These are phyloP conservation scores for Paecilomyces sp. DNA, from an alignment of 2,329 filamentous ascomycete genomes.

Conservation along the genomic window DNA sequence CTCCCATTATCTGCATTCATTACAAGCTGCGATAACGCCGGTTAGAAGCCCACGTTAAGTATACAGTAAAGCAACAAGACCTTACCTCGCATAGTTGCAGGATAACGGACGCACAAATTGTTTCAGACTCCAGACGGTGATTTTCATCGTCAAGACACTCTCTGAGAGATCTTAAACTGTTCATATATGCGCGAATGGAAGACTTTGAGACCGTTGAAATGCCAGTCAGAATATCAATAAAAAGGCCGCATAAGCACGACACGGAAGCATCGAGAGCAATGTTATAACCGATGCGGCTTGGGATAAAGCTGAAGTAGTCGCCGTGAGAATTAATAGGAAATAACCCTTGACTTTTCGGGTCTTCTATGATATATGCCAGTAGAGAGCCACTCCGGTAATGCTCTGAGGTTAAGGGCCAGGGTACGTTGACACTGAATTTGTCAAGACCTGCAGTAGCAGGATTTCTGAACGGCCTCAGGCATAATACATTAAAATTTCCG, in stretches of 20 bases:
- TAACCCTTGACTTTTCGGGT: background rate
- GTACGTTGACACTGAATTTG: background rate
- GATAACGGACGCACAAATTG: conserved; percentile 9
- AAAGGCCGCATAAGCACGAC: conserved; percentile 1
- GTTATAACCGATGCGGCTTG: conserved; percentile 1
- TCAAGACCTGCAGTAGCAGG: background rate
- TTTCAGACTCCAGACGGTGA: conserved; percentile 5
- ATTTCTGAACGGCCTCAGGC: background rate
- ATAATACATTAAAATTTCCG: background rate
- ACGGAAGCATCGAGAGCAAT: conserved; percentile 2
- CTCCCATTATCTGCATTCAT: conserved; percentile 5
- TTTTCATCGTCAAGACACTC: background rate
- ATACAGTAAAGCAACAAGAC: background rate
- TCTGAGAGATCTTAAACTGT: conserved; percentile 1
- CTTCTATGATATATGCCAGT: background rate
- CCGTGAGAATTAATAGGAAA: conserved; percentile 4
- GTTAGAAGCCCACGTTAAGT: background rate
- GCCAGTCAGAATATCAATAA: background rate
- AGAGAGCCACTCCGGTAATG: background rate
- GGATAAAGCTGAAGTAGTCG: conserved; percentile 2
- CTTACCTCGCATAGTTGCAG: conserved; percentile 9
- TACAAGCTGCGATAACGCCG: conserved; percentile 1
- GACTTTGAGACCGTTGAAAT: background rate
- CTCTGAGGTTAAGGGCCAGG: background rate
- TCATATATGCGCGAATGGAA: background rate